Conservation (phyloP, 306 rosid genomes). For the Crotalaria pallida region DNA sequence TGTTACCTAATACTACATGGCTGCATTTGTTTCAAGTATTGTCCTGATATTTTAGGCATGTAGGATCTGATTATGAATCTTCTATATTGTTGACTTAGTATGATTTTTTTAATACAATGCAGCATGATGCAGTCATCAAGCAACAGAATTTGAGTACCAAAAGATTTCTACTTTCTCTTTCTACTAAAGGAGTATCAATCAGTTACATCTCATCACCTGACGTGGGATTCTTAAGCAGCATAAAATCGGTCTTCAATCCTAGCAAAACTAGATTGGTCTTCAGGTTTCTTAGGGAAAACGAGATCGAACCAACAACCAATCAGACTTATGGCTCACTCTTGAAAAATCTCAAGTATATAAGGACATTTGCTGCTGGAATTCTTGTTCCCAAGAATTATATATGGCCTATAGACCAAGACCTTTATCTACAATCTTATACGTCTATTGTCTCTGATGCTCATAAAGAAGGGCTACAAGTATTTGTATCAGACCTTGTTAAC, state of each 20-base stretch:
- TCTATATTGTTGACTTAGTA: not conserved
- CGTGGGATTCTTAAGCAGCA: slow-evolving; percentile 62
- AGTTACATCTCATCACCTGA: slow-evolving; percentile 86
- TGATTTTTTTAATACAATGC: slow-evolving; percentile 24
- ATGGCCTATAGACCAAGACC: slow-evolving; percentile 48
- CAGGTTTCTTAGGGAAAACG: slow-evolving; percentile 41
- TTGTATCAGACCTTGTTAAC: slow-evolving; percentile 60
- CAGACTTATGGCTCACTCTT: slow-evolving; percentile 66
- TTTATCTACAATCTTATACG: slow-evolving; percentile 57
- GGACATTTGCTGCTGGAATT: slow-evolving; percentile 84
- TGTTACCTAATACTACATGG: not conserved
- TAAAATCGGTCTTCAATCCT: slow-evolving; percentile 47
- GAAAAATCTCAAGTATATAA: slow-evolving; percentile 63
- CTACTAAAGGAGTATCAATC: slow-evolving; percentile 33
- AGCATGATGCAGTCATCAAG: slow-evolving; percentile 63
- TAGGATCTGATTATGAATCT: slow-evolving; percentile 13
- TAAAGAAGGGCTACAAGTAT: slow-evolving; percentile 63
- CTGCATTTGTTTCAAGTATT: not conserved
- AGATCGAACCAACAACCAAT: slow-evolving; percentile 57
- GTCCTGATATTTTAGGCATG: not conserved
- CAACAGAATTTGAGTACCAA: slow-evolving; percentile 70
- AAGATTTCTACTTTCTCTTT: slow-evolving; percentile 46
- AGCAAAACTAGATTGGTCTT: slow-evolving; percentile 58
- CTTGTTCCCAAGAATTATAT: slow-evolving; percentile 72
- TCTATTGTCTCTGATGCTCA: slow-evolving; percentile 78